Evolutionary conservation across 352 stramenopile species (phyloP).

Genomic region (Phytopythium ostracodes): DNA sequence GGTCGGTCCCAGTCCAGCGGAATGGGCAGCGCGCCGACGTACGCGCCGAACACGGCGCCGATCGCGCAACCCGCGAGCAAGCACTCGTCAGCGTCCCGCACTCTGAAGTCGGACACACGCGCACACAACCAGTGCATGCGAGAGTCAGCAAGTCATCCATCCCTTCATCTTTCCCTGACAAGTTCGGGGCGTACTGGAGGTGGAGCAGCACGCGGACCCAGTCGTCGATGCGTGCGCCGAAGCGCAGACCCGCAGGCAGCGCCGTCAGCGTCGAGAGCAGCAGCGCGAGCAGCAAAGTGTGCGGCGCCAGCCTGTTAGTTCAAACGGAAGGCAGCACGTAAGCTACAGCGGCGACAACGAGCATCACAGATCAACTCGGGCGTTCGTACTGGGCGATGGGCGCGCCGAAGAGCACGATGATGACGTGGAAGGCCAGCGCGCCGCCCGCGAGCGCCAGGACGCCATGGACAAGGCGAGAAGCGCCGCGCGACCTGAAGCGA

Average conservation of each 20-base stretch:
- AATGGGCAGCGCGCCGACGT: slow-evolving; percentile 74
- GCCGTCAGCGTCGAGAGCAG: slow-evolving; percentile 47
- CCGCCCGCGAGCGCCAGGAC: slow-evolving; percentile 31
- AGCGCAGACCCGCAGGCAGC: slow-evolving; percentile 38
- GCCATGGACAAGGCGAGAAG: slow-evolving; percentile 14
- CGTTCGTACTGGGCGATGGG: slow-evolving; percentile 51
- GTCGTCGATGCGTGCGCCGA: slow-evolving; percentile 26
- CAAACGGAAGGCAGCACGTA: slow-evolving; percentile 5
- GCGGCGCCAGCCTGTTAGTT: slow-evolving; percentile 43
- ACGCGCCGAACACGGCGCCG: slow-evolving; percentile 57
- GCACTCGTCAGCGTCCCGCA: slow-evolving; percentile 33
- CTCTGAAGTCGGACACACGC: slow-evolving; percentile 17
- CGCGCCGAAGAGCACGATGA: slow-evolving; percentile 73
- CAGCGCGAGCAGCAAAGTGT: slow-evolving; percentile 62
- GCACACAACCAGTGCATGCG: no score
- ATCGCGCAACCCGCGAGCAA: slow-evolving; percentile 51
- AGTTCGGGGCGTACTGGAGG: slow-evolving; percentile 36
- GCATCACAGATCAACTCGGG: background rate
- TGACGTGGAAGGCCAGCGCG: slow-evolving; percentile 42
- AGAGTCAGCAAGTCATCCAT: no score
- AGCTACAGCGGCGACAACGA: background rate
- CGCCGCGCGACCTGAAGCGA: slow-evolving; percentile 21
- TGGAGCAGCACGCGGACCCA: slow-evolving; percentile 58
- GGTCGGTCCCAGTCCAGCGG: slow-evolving; percentile 85
- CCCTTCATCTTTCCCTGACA: no score